A percentile compares a stretch with the other conserved stretches of the same genome.
Evolutionary conservation across 2,329 filamentous ascomycete species (phyloP).

Genomic region (Nemania abortiva): DNA sequence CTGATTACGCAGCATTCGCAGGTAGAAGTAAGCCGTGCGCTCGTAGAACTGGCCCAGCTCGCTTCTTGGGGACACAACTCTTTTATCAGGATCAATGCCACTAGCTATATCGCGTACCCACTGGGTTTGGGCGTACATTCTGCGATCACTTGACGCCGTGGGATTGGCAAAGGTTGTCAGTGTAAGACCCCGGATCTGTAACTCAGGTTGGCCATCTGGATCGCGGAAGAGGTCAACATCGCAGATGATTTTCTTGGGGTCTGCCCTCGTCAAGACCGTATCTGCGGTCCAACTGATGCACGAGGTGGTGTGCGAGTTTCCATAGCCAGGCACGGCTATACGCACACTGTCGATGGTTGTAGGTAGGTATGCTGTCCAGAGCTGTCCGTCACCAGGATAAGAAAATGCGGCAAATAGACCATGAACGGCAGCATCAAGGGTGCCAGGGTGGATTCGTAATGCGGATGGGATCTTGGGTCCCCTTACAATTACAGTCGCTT

Average conservation of each 20-base stretch:
- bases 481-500: no score
- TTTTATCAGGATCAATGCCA: slow-evolving; percentile 4
- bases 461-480: no score
- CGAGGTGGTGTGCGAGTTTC: no score
- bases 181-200: no score
- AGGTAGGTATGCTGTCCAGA: slow-evolving; percentile 13
- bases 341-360: background rate
- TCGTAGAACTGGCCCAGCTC: background rate
- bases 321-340: background rate
- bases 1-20: slow-evolving; percentile 21
- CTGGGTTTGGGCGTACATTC: background rate
- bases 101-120: slow-evolving; percentile 2
- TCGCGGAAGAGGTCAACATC: no score
- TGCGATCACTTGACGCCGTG: no score
- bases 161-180: no score
- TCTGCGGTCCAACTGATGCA: no score
- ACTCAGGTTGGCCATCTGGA: no score
- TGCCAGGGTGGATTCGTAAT: slow-evolving; percentile 5
- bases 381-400: slow-evolving; percentile 8
- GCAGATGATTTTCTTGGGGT: no score
- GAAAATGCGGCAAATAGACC: slow-evolving; percentile 15
- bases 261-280: no score
- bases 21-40: slow-evolving; percentile 21
- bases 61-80: background rate
- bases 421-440: slow-evolving; percentile 10